Evolutionary conservation across 2,329 filamentous ascomycete species (phyloP).

Genomic region (Colletotrichum lindemuthianum): DNA sequence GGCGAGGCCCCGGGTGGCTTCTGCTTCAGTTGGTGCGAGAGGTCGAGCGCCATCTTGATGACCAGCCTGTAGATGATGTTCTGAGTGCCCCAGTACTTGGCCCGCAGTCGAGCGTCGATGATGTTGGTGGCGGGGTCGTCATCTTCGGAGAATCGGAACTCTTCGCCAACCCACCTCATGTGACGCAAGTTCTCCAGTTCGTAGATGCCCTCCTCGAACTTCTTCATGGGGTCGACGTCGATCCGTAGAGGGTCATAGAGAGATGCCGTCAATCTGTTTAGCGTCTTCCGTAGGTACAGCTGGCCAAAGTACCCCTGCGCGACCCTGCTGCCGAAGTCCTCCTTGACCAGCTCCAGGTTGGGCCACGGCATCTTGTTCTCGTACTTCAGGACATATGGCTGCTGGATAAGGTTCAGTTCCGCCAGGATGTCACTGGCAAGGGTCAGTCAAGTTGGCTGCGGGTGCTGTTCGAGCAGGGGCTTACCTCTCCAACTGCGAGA

Average conservation of each 20-base stretch:
- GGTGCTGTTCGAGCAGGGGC: constrained; percentile 17
- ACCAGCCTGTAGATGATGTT: constrained; percentile 91
- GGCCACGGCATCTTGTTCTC: constrained; percentile 75
- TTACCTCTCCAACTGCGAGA: constrained; percentile 89
- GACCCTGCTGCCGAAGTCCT: constrained; percentile 58
- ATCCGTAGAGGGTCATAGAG: constrained; percentile 59
- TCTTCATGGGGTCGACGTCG: constrained; percentile 42
- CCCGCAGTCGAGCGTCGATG: constrained; percentile 83
- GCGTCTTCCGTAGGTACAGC: constrained; percentile 70
- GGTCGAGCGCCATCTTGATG: constrained; percentile 65
- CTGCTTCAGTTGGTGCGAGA: constrained; percentile 50
- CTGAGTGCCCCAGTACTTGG: constrained; percentile 93
- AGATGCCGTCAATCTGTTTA: constrained; percentile 69
- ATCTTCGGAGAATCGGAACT: constrained; percentile 68
- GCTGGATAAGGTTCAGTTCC: constrained; percentile 72
- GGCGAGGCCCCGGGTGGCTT: constrained; percentile 17
- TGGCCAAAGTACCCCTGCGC: constrained; percentile 71
- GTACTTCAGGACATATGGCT: constrained; percentile 69
- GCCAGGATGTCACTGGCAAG: constrained; percentile 82
- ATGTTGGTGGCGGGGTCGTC: constrained; percentile 81
- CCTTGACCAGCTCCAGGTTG: constrained; percentile 57
- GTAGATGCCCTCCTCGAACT: constrained; percentile 57
- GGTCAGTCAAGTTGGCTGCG: constrained; percentile 30
- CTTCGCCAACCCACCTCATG: constrained; percentile 58
- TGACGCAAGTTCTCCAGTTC: constrained; percentile 35